Base-by-base conservation (phyloP, 1,284 basidiomycete species). In the Microstroma glucosiphilum region DNA sequence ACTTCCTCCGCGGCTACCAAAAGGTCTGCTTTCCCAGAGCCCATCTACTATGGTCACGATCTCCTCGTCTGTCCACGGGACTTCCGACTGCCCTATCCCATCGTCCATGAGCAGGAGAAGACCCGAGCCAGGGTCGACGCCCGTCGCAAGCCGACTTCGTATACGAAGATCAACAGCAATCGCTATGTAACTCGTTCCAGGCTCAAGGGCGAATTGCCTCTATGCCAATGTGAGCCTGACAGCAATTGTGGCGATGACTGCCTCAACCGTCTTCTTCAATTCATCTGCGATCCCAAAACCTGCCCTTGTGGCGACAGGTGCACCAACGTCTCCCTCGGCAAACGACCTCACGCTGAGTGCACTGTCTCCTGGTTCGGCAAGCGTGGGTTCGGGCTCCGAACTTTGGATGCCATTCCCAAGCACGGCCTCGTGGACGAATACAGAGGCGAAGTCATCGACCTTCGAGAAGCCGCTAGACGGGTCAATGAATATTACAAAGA, bases 361-460 rank as follows among this genome's bases (percentile, higher is more conserved):
- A 58, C 68, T 1, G 69, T 75, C 0, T 58, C 62, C 4, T 69
- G 69, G 65, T 74, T 69, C 40, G 74, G 74, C 15, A 57, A 58
- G 9, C 72, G 75, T 12, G 75, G 75, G 6, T 76, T 75, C 26
- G 75, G 75, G 15, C 63, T 77, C 9, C 59, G 62, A 49, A 70
- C 74, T 55, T 65, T 66, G 26, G 64, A 72, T 54, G 58, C 66
- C 2, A 65, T 77, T 63, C 57, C 62, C 30, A 64, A 61, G 62
- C 69, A 66, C 23, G 61, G 65, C 8, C 74, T 75, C 40, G 66
- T 77, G 56, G 73, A 70, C 59, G 73, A 77, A 61, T 77, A 77
- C 53, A 69, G 75, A 25, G 75, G 75, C 41, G 75, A 77, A 57
- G 69, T 77, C 17, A 74, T 77, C 64, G 58, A 74, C 40, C 58